phyloP scores from a whole-genome alignment of 345 rosid genomes.

The Hevea brasiliensis region DNA sequence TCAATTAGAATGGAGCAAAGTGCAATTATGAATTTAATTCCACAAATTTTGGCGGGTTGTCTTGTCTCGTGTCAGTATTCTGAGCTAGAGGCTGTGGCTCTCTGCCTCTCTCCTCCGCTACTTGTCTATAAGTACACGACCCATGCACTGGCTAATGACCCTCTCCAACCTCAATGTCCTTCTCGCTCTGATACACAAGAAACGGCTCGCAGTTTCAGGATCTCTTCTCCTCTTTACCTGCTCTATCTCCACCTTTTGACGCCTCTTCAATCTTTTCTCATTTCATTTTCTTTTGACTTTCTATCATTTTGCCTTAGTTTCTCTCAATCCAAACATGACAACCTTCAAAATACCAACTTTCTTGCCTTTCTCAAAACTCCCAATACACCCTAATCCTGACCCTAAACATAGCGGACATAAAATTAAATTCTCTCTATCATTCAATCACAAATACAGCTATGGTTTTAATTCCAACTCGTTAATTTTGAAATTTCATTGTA shows the following conservation, averaged over 20 bases:
- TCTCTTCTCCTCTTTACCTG: slow-evolving; percentile 13
- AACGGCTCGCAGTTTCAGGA: slow-evolving; percentile 18
- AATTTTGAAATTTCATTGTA: neutral
- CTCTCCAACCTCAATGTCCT: too few relatives aligned
- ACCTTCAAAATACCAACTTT: slow-evolving; percentile 4
- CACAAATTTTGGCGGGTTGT: neutral
- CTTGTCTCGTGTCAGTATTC: neutral
- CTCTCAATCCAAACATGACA: slow-evolving; percentile 35
- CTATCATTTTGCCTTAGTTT: neutral
- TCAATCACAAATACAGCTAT: too few relatives aligned
- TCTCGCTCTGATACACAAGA: neutral
- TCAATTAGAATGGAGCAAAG: too few relatives aligned
- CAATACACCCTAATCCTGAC: neutral
- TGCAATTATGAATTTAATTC: neutral
- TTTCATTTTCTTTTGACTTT: neutral
- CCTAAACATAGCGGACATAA: neutral
- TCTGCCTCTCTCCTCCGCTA: neutral
- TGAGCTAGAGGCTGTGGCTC: neutral
- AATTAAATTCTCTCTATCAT: neutral
- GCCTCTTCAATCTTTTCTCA: neutral
- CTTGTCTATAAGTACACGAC: neutral
- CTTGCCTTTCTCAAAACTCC: neutral
- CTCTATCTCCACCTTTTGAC: neutral
- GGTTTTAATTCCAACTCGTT: neutral
- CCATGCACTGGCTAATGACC: too few relatives aligned